Base-by-base conservation (phyloP, 2,329 filamentous ascomycete species). In the Fusarium sp. region DNA sequence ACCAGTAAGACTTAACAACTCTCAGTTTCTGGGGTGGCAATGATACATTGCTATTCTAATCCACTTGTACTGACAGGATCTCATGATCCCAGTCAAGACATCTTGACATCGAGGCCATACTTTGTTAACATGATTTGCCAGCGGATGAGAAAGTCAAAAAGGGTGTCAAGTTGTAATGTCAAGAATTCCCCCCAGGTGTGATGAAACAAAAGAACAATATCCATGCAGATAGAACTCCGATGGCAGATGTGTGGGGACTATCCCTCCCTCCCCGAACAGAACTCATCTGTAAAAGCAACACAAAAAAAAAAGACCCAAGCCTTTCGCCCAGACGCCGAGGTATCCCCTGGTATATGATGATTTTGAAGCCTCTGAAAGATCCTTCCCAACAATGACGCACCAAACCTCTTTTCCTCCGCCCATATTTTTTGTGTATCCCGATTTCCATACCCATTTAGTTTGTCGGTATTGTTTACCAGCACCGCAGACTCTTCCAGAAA, bases 401-500 rank as follows among this genome's bases (percentile, higher is more conserved):
- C 26, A 43, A 55, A n/a, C 60, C 44, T 57, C 45, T 52, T 26
- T 44, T 18, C 30, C 42, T 25, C 19, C 39, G 21, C 13, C 41
- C 37, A 14, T 23, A 10, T 30, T 37, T 56, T 54, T 42, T 62
- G 19, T 11, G 16, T 25, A 18, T 53, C 34, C 23, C 14, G 18
- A 37, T 13, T 23, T n/a, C 19, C 31, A 4, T 30, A 12, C 34
- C 49, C 23, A 51, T 52, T 12, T 21, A 52, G 25, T 52, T 52
- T 28, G n/a, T n/a, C 16, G 7, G n/a, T 31, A n/a, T 30, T 25
- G 13, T 50, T 79, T 71, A 89, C 86, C 86, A 89, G 69, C 81
- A 90, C 75, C 86, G 79, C 71, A 88, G 74, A 73, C 80, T 86
- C 78, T 80, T 86, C 86, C 85, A 89, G 75, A 89, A 88, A 12